phyloP scores from a whole-genome alignment of 2,329 filamentous ascomycete genomes.

The Chalara sp. region DNA sequence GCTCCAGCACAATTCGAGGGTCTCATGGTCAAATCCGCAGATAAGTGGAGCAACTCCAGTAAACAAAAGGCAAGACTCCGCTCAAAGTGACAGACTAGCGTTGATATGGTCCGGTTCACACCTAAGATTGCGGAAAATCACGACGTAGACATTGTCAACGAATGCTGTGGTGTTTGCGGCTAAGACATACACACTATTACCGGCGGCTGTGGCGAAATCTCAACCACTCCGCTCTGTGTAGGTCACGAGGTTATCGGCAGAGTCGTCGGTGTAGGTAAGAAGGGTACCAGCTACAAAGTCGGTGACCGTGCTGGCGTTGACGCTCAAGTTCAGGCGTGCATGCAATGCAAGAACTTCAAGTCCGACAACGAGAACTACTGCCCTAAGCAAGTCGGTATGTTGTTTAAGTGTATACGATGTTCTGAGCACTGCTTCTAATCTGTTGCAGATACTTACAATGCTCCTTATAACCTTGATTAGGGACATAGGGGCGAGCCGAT shows the following conservation, averaged over 20 bases:
- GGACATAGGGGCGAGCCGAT: conserved; percentile 1
- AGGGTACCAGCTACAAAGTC: conserved; percentile 47
- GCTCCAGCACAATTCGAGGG: conserved; percentile 50
- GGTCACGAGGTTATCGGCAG: conserved; percentile 43
- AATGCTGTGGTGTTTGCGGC: conserved; percentile 59
- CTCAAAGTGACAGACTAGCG: background rate
- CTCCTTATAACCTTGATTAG: conserved; percentile 5
- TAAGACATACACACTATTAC: conserved; percentile 62
- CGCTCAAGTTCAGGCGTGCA: conserved; percentile 43
- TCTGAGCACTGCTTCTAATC: background rate
- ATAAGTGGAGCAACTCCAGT: conserved; percentile 20
- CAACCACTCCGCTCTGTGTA: conserved; percentile 16
- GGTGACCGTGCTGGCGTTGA: conserved; percentile 46
- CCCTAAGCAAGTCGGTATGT: conserved; percentile 7
- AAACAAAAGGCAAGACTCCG: conserved; percentile 15
- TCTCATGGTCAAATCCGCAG: conserved; percentile 42
- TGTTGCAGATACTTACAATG: conserved; percentile 12
- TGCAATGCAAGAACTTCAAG: conserved; percentile 16
- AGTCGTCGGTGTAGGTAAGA: conserved; percentile 42
- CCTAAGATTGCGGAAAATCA: conserved; percentile 81
- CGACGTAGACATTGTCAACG: conserved; percentile 81
- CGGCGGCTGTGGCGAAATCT: conserved; percentile 25
- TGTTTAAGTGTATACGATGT: background rate
- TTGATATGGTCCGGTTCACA: conserved; percentile 32
- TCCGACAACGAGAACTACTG: conserved; percentile 21